Evolutionary conservation across 2,329 filamentous ascomycete genomes (phyloP).

Genomic region (Simplicillium sp.): DNA sequence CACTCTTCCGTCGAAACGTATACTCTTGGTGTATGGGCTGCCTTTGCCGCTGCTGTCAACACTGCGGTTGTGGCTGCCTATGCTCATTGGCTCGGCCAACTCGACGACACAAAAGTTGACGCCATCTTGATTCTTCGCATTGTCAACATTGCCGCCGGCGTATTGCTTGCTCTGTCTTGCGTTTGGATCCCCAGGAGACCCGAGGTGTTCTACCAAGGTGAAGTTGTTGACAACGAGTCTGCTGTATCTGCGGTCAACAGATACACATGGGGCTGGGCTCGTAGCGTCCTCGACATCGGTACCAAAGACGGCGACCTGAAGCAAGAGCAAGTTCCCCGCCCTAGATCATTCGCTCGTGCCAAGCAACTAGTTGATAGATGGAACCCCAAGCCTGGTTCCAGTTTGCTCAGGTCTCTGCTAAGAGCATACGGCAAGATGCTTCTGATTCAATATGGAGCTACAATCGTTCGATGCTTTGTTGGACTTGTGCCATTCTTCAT

Average conservation of each 20-base stretch:
- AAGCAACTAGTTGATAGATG: slow-evolving; percentile 40
- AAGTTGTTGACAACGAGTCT: slow-evolving; percentile 52
- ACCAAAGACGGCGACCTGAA: slow-evolving; percentile 50
- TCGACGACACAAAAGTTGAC: slow-evolving; percentile 21
- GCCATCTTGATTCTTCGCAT: slow-evolving; percentile 35
- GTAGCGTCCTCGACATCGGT: slow-evolving; percentile 42
- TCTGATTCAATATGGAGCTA: slow-evolving; percentile 48
- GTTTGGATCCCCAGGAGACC: slow-evolving; percentile 57
- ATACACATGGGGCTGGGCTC: slow-evolving; percentile 59
- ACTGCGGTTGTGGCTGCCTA: slow-evolving; percentile 34
- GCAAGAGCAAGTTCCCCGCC: slow-evolving; percentile 50
- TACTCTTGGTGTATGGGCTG: slow-evolving; percentile 40
- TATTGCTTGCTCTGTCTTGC: slow-evolving; percentile 37
- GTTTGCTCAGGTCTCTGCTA: slow-evolving; percentile 52
- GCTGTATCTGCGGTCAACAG: slow-evolving; percentile 51
- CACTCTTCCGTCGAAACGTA: slow-evolving; percentile 43
- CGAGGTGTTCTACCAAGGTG: slow-evolving; percentile 50
- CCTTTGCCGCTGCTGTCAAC: slow-evolving; percentile 36
- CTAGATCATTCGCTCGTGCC: slow-evolving; percentile 45
- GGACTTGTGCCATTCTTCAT: slow-evolving; percentile 63
- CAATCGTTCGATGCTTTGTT: slow-evolving; percentile 43
- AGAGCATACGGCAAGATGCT: slow-evolving; percentile 47
- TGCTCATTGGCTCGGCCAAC: slow-evolving; percentile 24
- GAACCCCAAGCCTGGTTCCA: slow-evolving; percentile 34
- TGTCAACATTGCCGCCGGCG: slow-evolving; percentile 31